Evolutionary conservation across 192 early-diverging fungal genomes (phyloP), one percentile per base, ranked within the genome.

Genomic region (Entophlyctis helioformis): DNA sequence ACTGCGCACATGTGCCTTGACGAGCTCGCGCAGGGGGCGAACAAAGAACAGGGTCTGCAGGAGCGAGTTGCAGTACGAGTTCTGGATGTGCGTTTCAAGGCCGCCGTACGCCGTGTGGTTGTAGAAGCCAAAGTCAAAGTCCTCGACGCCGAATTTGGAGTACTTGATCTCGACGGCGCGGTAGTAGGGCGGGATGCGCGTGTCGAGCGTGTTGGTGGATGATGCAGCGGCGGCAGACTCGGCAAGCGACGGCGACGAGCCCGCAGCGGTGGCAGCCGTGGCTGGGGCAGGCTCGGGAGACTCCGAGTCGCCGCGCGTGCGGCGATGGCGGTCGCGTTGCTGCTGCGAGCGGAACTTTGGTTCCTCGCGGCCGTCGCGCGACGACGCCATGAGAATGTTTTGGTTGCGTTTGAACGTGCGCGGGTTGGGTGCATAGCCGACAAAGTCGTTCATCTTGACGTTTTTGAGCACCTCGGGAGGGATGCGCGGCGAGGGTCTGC

Each of bases 121-220:
- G 63, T 91, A 98, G 50, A 85, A 91, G 0, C 82, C 91, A 75
- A 98, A 98, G 57, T 98, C 95, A 69, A 96, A 98, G 67, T 98
- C 95, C 46, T 98, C 92, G 7, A 98, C 82, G 12, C 95, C 95
- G 57, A 98, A 98, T 46, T 82, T 74, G 58, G 82, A 85, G 63
- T 89, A 89, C 43, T 85, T 78, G 56, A 91, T 91, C 44, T 91
- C 85, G 16, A 91, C 82, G 11, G 65, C 69, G 13, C 71, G 66
- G 56, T 89, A 88, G 45, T 71, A 67, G 25, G 74, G 74, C 22
- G 87, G 84, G 58, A 84, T 67, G 12, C 35, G 1, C 3, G 13
- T 35, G 21, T 16, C 27, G n/a, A n/a, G n/a, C n/a, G n/a, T n/a
- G n/a, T n/a, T n/a, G n/a, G n/a, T n/a, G n/a, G n/a, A n/a, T n/a